phyloP scores from a whole-genome alignment of 164 flowering plant genomes.

The Warburgia ugandensis region DNA sequence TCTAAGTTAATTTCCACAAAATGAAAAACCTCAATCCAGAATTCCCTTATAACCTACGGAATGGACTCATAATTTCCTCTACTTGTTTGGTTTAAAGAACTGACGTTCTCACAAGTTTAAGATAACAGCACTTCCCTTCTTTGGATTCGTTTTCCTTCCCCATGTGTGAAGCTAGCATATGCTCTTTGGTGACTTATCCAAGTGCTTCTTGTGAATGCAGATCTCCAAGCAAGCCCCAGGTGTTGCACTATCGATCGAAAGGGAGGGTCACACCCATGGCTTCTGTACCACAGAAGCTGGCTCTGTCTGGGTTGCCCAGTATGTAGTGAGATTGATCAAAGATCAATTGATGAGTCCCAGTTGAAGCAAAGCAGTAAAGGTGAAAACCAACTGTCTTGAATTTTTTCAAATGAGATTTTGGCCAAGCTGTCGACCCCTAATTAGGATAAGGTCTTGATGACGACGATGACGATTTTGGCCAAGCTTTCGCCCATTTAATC shows the following conservation, averaged over 20 bases:
- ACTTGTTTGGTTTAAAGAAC: background rate
- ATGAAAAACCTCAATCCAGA: too few relatives aligned
- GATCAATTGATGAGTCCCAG: conserved; percentile 9
- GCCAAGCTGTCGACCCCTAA: too few relatives aligned
- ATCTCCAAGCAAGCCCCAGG: conserved; percentile 53
- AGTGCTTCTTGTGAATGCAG: conserved; percentile 23
- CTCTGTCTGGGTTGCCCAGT: conserved; percentile 74
- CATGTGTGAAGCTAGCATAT: too few relatives aligned
- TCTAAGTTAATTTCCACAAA: too few relatives aligned
- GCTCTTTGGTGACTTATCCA: background rate
- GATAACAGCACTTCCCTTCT: background rate
- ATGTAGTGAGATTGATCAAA: conserved; percentile 55
- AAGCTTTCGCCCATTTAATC: too few relatives aligned
- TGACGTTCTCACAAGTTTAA: background rate
- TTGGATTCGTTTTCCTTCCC: background rate
- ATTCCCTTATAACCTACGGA: background rate
- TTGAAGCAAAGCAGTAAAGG: background rate
- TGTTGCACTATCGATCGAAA: conserved; percentile 50
- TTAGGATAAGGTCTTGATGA: too few relatives aligned
- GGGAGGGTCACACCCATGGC: conserved; percentile 69
- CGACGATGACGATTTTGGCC: too few relatives aligned
- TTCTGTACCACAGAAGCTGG: conserved; percentile 81
- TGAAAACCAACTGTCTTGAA: too few relatives aligned
- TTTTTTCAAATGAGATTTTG: too few relatives aligned
- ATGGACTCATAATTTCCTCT: background rate